Evolutionary conservation across 768 basidiomycete genomes (phyloP).

Genomic region (Lentinus brumalis): DNA sequence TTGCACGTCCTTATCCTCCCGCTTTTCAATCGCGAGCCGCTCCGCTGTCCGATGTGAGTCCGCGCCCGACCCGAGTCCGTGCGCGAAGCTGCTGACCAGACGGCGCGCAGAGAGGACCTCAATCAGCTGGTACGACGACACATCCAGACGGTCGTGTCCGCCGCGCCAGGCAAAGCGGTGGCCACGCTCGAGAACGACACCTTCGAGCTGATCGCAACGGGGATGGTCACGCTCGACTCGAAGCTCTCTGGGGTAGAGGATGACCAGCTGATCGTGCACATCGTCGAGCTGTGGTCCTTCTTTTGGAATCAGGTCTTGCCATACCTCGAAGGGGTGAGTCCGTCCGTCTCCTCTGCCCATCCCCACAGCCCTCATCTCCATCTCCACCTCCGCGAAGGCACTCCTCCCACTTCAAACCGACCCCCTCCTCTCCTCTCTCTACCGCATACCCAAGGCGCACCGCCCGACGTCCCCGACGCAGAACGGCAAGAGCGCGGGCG

Average conservation of each 20-base stretch:
- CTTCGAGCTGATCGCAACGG: conserved; percentile 77
- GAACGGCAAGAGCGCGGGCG: conserved; percentile 45
- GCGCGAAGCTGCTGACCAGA: background rate
- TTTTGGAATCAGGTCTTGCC: conserved; percentile 91
- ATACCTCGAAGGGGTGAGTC: conserved; percentile 82
- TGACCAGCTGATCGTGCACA: conserved; percentile 69
- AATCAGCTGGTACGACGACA: conserved; percentile 81
- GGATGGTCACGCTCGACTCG: conserved; percentile 91
- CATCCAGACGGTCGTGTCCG: conserved; percentile 71
- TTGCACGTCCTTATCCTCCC: conserved; percentile 89
- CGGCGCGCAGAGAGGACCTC: conserved; percentile 70
- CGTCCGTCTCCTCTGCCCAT: conserved; percentile 39
- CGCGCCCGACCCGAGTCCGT: too few relatives aligned
- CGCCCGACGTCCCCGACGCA: conserved; percentile 57
- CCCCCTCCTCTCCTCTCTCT: conserved; percentile 65
- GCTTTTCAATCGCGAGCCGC: conserved; percentile 87
- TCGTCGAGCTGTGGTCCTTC: conserved; percentile 91
- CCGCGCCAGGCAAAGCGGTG: conserved; percentile 74
- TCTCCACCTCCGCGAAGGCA: conserved; percentile 37
- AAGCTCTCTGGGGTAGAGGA: conserved; percentile 80
- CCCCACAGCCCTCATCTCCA: conserved; percentile 37
- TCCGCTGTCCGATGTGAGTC: conserved; percentile 79
- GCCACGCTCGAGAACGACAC: conserved; percentile 76
- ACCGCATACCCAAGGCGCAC: conserved; percentile 54
- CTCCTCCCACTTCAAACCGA: conserved; percentile 65